Evolutionary conservation across 2,329 filamentous ascomycete species (phyloP).

Genomic region (Fusarium sp.): DNA sequence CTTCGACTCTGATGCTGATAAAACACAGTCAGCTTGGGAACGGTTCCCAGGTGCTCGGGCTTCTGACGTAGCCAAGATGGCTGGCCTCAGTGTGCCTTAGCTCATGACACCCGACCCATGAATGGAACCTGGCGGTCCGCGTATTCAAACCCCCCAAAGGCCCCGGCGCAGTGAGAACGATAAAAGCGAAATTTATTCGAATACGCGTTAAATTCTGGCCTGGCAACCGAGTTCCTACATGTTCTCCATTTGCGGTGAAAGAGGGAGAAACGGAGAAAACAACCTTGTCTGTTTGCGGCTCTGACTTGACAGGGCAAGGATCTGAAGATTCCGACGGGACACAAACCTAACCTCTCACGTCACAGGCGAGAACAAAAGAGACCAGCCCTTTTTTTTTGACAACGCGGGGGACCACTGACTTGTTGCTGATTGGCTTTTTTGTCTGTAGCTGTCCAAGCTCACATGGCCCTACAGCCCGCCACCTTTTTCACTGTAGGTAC

Average conservation of each 20-base stretch:
- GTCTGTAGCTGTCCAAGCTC: not conserved
- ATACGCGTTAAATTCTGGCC: not conserved
- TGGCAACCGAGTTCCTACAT: not conserved
- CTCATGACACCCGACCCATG: not conserved
- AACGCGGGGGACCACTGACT: conserved; percentile 28
- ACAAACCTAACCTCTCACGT: not conserved
- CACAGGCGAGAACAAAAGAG: not conserved
- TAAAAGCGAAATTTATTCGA: not conserved
- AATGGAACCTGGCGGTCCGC: not conserved
- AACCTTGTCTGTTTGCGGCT: not conserved
- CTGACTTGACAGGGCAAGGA: not conserved
- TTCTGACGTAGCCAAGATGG: not conserved
- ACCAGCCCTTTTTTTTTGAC: not conserved
- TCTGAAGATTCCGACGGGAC: not conserved
- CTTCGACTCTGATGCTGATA: not conserved
- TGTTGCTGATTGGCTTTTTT: conserved; percentile 22
- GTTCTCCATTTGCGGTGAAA: not conserved
- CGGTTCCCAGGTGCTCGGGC: not conserved
- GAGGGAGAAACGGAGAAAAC: not conserved
- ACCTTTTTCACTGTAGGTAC: not conserved
- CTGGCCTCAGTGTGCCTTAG: not conserved
- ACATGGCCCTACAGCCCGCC: not conserved
- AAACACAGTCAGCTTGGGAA: not conserved
- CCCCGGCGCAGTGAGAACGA: not conserved
- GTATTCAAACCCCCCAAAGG: not conserved